A percentile compares a stretch with the other conserved stretches of the same genome.
These are phyloP conservation scores for Hypoxylon sp. DNA, from an alignment of 2,329 filamentous ascomycete genomes.

Conservation along the genomic window DNA sequence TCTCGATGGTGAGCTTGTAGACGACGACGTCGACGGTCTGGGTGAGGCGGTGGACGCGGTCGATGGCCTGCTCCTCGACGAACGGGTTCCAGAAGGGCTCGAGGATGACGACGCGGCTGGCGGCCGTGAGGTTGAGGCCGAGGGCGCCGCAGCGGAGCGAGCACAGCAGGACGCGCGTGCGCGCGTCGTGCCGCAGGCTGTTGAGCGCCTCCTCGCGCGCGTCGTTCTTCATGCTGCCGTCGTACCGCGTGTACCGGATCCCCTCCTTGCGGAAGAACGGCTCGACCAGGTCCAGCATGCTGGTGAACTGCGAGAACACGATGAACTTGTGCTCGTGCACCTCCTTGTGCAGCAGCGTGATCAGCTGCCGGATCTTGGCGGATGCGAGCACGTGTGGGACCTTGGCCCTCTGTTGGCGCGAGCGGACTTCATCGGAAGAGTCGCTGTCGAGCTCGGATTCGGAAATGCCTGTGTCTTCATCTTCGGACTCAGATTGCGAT, in stretches of 20 bases:
- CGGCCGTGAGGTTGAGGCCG: slow-evolving; percentile 94
- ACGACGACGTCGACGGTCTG: slow-evolving; percentile 95
- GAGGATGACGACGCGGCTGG: slow-evolving; percentile 91
- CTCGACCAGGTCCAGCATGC: slow-evolving; percentile 96
- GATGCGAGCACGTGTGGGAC: slow-evolving; percentile 75
- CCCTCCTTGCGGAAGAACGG: slow-evolving; percentile 84
- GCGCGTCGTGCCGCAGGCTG: slow-evolving; percentile 79
- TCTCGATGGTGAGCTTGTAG: slow-evolving; percentile 90
- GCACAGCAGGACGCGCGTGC: slow-evolving; percentile 88
- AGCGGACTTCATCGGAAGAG: slow-evolving; percentile 58
- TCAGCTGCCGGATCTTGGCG: slow-evolving; percentile 90
- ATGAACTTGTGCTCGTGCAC: slow-evolving; percentile 92
- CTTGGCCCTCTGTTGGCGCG: slow-evolving; percentile 59
- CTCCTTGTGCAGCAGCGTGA: slow-evolving; percentile 85
- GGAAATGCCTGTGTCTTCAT: slow-evolving; percentile 55
- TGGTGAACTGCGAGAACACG: slow-evolving; percentile 98
- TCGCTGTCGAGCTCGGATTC: slow-evolving; percentile 61
- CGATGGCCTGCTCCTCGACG: slow-evolving; percentile 98
- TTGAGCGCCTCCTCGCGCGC: slow-evolving; percentile 88
- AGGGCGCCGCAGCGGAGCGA: slow-evolving; percentile 94
- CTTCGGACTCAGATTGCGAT: slow-evolving; percentile 47
- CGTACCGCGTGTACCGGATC: slow-evolving; percentile 89
- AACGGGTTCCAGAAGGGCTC: slow-evolving; percentile 99
- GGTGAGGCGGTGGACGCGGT: slow-evolving; percentile 97
- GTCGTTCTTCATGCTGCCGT: slow-evolving; percentile 95